phyloP scores from a whole-genome alignment of 306 rosid species.

The Styphnolobium japonicum region DNA sequence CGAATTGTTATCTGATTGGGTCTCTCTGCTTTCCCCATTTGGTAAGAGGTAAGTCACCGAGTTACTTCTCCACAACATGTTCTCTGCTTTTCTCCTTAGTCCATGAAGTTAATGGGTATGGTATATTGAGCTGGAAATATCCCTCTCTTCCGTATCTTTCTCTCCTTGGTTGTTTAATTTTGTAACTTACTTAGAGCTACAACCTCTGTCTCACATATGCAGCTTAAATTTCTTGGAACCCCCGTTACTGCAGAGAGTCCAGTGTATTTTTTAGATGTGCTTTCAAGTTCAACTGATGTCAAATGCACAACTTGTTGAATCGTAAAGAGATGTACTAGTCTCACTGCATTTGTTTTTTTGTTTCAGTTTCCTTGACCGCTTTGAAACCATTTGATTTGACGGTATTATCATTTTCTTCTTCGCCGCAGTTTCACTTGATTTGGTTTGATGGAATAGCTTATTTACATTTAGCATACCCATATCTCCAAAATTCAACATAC shows the following conservation, averaged over 20 bases:
- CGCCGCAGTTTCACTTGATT: background rate
- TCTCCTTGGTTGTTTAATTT: background rate
- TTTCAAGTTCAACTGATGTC: background rate
- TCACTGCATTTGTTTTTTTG: background rate
- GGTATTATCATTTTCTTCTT: background rate
- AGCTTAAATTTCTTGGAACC: background rate
- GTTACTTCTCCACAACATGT: slow-evolving; percentile 40
- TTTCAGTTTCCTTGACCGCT: background rate
- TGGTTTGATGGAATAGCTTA: background rate
- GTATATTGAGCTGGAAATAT: slow-evolving; percentile 42
- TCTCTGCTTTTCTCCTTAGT: slow-evolving; percentile 14
- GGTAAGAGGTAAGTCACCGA: slow-evolving; percentile 53
- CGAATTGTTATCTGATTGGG: too few species aligned
- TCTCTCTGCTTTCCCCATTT: slow-evolving; percentile 47
- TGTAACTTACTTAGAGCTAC: background rate
- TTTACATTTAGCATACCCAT: background rate
- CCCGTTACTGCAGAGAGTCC: too few species aligned
- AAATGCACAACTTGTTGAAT: background rate
- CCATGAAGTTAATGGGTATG: slow-evolving; percentile 11
- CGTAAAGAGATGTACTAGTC: background rate
- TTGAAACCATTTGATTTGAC: too few species aligned
- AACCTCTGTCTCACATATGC: background rate
- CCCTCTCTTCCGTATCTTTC: background rate
- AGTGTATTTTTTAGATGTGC: too few species aligned
- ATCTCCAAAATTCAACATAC: background rate